Percentiles rank a stretch among this genome's conserved stretches.
phyloP scores from a whole-genome alignment of 768 basidiomycete genomes.

The Suillus subluteus region DNA sequence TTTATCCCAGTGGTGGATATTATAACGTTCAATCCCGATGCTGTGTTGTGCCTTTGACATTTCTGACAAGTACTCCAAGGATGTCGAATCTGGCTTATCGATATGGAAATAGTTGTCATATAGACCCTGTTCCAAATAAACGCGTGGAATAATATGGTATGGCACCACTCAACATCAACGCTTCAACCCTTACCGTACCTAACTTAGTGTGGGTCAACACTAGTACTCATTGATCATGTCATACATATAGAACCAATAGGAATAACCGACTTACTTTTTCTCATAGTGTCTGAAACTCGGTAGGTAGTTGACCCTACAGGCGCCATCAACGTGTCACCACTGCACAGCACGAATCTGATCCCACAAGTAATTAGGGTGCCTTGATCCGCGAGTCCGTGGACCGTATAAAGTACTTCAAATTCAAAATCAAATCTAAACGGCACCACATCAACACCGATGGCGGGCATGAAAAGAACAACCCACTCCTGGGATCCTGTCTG shows the following conservation, averaged over 20 bases:
- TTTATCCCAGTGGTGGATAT: neutral
- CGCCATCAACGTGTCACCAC: constrained; percentile 87
- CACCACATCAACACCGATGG: neutral
- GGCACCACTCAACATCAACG: constrained; percentile 58
- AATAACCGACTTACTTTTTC: constrained; percentile 64
- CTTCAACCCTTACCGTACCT: constrained; percentile 5
- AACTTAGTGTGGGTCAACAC: no score
- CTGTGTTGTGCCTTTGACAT: neutral
- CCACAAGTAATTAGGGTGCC: constrained; percentile 91
- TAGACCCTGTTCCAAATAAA: constrained; percentile 50
- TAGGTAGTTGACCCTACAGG: constrained; percentile 90
- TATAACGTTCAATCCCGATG: neutral
- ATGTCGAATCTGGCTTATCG: neutral
- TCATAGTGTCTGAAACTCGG: constrained; percentile 85
- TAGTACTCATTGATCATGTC: no score
- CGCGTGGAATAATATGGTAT: constrained; percentile 82
- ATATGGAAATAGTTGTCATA: no score
- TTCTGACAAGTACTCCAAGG: neutral
- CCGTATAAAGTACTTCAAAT: constrained; percentile 59
- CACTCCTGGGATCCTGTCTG: constrained; percentile 92
- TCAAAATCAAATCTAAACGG: constrained; percentile 49
- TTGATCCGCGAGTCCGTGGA: constrained; percentile 66
- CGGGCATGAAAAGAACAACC: neutral
- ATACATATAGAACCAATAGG: no score
- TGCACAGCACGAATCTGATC: constrained; percentile 27